Evolutionary conservation across 352 stramenopile species (phyloP).

Genomic region (Pythium coloratum): DNA sequence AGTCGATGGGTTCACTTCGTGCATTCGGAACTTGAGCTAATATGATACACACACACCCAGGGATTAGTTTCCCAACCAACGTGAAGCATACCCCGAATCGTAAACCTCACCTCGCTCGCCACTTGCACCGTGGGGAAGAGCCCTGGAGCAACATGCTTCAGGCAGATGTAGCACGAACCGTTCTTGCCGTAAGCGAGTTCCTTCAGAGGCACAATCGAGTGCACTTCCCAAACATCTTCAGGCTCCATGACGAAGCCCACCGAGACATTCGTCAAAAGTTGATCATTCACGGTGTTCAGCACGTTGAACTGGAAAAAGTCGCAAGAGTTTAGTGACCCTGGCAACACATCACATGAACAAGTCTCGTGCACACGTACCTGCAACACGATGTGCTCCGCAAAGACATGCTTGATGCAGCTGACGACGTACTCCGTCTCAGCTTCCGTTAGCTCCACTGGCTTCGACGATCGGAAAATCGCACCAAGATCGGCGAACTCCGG

Average conservation of each 20-base stretch:
- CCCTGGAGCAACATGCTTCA: conserved; percentile 82
- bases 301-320: conserved; percentile 93
- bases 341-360: background rate
- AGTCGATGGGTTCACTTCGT: conserved; percentile 95
- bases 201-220: conserved; percentile 86
- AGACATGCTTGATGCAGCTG: conserved; percentile 96
- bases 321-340: background rate
- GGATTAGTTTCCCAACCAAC: background rate
- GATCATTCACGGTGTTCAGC: conserved; percentile 98
- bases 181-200: conserved; percentile 93
- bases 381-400: conserved; percentile 94
- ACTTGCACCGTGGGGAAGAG: conserved; percentile 89
- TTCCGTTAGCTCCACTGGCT: conserved; percentile 93
- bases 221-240: conserved; percentile 91
- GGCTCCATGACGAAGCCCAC: conserved; percentile 91
- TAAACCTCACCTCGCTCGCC: conserved; percentile 80
- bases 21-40: conserved; percentile 93
- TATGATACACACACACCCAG: conserved; percentile 9
- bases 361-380: conserved; percentile 38
- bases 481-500: conserved; percentile 94
- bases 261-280: conserved; percentile 94
- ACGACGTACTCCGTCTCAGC: conserved; percentile 98
- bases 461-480: conserved; percentile 91
- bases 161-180: conserved; percentile 92
- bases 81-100: background rate